Percentiles rank a stretch among this genome's conserved stretches.
phyloP scores from a whole-genome alignment of 257 asterid species.

The Plectranthus barbatus region DNA sequence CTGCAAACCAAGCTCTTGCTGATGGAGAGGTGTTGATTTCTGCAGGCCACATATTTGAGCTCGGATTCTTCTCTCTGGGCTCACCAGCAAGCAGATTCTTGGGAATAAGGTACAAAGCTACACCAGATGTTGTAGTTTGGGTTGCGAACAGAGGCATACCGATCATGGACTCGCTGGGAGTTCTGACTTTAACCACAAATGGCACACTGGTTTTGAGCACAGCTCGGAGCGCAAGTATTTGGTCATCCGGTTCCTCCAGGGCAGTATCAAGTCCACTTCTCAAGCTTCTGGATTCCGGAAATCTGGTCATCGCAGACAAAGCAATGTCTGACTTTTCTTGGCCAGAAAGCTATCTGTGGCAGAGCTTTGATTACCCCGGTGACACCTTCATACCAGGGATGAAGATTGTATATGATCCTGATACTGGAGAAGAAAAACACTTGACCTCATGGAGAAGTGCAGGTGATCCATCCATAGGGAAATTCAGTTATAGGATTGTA shows the following conservation, averaged over 20 bases:
- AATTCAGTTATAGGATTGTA: slow-evolving; percentile 2
- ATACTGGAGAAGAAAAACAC: background rate
- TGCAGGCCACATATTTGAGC: background rate
- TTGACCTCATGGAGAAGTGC: slow-evolving; percentile 16
- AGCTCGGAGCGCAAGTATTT: background rate
- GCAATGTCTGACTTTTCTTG: background rate
- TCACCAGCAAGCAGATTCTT: background rate
- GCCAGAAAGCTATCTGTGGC: slow-evolving; percentile 1
- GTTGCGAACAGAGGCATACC: slow-evolving; percentile 11
- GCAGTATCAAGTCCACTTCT: background rate
- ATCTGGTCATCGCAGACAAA: background rate
- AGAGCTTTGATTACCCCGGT: slow-evolving; percentile 4
- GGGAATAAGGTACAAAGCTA: slow-evolving; percentile 9
- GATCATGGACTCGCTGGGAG: background rate
- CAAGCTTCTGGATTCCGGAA: background rate
- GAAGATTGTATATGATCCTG: slow-evolving; percentile 10
- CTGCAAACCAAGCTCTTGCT: background rate
- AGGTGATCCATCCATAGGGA: slow-evolving; percentile 8
- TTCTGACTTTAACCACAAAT: background rate
- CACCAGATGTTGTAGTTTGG: slow-evolving; percentile 18
- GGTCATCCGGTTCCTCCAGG: background rate
- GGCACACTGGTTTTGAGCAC: slow-evolving; percentile 6
- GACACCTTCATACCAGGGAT: slow-evolving; percentile 12
- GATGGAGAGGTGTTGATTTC: background rate
- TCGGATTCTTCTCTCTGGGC: background rate